Base-by-base conservation (phyloP, 2,329 filamentous ascomycete species). In the Pseudogymnoascus sp. region DNA sequence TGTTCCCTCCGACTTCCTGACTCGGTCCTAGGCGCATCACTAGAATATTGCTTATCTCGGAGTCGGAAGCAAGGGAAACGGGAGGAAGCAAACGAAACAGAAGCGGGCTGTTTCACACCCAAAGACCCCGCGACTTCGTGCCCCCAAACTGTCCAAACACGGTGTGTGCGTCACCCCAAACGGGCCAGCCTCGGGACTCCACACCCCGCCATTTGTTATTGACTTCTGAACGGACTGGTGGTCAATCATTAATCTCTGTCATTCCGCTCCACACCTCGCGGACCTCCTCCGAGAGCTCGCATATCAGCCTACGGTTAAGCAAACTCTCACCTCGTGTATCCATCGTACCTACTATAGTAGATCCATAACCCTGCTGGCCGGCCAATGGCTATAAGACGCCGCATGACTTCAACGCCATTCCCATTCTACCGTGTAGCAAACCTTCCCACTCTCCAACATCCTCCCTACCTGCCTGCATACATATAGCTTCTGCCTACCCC, bases 201-300 rank as follows among this genome's bases (percentile, higher is more conserved):
- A 54, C 47, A 54, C 29, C 47, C 47, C 47, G 47, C 47, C 47
- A 54, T 54, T 54, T 21, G 47, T 54, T 54, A 17, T 54, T 54
- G 9, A 26, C 13, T 33, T 54, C 47, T 17, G 1, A 54, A 54
- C n/a, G 9, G 47, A 33, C 44, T 54, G 26, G 44, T 54, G 44
- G n/a, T 54, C n/a, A 50, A 54, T n/a, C n/a, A 15, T 33, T 54
- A n/a, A 2, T 54, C n/a, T 54, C 8, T 13, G 26, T 15, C 29
- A 33, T 26, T 31, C 26, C 29, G 47, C 47, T 54, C 47, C 47
- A 54, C 47, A 54, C 29, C 10, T 33, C 47, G 15, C 47, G 29
- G 29, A 54, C 47, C 26, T 33, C 47, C 47, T 54, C 47, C 47
- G 47, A 17, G n/a, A 54, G 24, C 5, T 2, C 29, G 47, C 47